These are phyloP conservation scores for Hymenotorrendiella dingleyae DNA, from an alignment of 2,329 filamentous ascomycete genomes.

Conservation along the genomic window DNA sequence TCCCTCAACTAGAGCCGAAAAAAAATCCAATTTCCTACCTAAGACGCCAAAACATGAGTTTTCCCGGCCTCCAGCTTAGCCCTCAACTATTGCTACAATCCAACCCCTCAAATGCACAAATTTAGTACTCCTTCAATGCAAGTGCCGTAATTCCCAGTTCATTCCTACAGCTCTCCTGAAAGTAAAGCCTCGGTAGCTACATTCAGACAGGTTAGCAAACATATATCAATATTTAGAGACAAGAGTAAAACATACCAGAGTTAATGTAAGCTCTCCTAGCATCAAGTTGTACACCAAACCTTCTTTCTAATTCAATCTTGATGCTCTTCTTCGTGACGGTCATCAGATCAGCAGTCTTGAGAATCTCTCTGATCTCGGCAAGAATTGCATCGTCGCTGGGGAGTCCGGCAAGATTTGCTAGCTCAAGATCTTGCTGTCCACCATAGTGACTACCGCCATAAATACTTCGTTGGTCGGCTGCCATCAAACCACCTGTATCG, in stretches of 20 bases:
- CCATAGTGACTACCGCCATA: slow-evolving; percentile 44
- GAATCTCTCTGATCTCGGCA: slow-evolving; percentile 89
- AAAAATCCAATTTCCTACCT: too few relatives aligned
- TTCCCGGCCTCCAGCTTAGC: not conserved
- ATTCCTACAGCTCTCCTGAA: not conserved
- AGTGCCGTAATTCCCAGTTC: not conserved
- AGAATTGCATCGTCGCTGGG: slow-evolving; percentile 86
- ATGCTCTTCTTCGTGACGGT: slow-evolving; percentile 98
- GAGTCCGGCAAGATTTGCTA: slow-evolving; percentile 64
- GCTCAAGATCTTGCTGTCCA: slow-evolving; percentile 60
- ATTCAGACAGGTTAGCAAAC: not conserved
- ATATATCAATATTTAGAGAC: not conserved
- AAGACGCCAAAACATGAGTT: not conserved
- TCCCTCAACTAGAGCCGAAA: not conserved
- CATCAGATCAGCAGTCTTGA: slow-evolving; percentile 91
- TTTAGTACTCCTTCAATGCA: not conserved
- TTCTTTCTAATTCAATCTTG: slow-evolving; percentile 84
- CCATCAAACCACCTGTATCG: slow-evolving; percentile 47
- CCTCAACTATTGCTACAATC: slow-evolving; percentile 2
- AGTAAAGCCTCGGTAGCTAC: slow-evolving; percentile 1
- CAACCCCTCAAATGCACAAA: not conserved
- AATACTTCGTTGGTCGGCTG: slow-evolving; percentile 40
- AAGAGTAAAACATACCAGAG: slow-evolving; percentile 58
- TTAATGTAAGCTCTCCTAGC: slow-evolving; percentile 89
- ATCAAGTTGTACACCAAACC: slow-evolving; percentile 83